These are phyloP conservation scores for Hypoxylon sp. DNA, from an alignment of 2,329 filamentous ascomycete genomes.

Conservation along the genomic window DNA sequence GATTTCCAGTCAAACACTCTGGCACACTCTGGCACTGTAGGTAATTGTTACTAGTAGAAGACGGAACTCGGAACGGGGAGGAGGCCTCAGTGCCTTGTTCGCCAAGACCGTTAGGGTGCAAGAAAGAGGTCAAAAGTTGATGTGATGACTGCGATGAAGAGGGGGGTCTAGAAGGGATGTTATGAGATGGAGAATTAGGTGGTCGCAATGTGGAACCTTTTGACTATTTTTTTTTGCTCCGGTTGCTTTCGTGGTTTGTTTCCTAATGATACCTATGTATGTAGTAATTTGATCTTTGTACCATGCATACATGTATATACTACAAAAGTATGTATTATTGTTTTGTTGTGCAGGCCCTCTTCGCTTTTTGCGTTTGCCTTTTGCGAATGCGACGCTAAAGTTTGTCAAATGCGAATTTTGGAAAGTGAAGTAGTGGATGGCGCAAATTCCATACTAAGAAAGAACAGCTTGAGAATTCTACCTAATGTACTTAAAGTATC, in stretches of 20 bases:
- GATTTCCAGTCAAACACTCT: slow-evolving; percentile 17
- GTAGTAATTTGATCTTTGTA: slow-evolving; percentile 5
- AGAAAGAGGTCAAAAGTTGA: slow-evolving; percentile 34
- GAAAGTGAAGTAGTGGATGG: not conserved
- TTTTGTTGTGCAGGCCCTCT: slow-evolving; percentile 4
- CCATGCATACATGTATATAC: not conserved
- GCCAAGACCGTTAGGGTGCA: slow-evolving; percentile 44
- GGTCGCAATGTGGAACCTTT: slow-evolving; percentile 25
- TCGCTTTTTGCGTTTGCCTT: slow-evolving; percentile 2
- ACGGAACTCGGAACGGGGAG: slow-evolving; percentile 42
- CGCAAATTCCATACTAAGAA: not conserved
- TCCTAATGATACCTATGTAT: not conserved
- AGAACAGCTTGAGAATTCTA: slow-evolving; percentile 6
- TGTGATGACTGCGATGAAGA: slow-evolving; percentile 33
- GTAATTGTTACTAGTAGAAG: slow-evolving; percentile 11
- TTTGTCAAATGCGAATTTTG: not conserved
- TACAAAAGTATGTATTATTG: not conserved
- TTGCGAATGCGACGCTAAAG: slow-evolving; percentile 20
- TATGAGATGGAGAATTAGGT: slow-evolving; percentile 22
- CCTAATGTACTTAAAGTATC: slow-evolving; percentile 11
- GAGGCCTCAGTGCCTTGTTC: slow-evolving; percentile 43
- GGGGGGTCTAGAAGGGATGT: slow-evolving; percentile 34
- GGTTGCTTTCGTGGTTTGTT: slow-evolving; percentile 10
- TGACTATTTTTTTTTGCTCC: slow-evolving; percentile 7
- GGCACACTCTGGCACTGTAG: slow-evolving; percentile 6